These are phyloP conservation scores for Epichloe bromicola DNA, from an alignment of 2,329 filamentous ascomycete genomes.

Conservation along the genomic window DNA sequence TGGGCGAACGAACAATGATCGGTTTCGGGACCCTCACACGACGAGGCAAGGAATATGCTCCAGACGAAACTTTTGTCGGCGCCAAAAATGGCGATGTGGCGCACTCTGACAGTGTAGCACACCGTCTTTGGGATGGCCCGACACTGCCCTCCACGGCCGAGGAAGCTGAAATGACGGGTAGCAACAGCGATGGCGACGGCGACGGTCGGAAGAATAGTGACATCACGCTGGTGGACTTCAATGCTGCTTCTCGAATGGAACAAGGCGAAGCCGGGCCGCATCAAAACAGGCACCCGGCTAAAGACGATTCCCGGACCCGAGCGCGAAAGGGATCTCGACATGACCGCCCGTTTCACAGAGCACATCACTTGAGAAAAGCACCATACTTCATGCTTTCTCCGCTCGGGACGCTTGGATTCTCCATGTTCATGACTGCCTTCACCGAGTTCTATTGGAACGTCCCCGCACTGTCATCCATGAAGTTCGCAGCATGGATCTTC, in stretches of 20 bases:
- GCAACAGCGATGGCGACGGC: slow-evolving; percentile 8
- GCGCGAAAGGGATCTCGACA: slow-evolving; percentile 27
- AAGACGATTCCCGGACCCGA: slow-evolving; percentile 2
- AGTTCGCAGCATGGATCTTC: slow-evolving; percentile 27
- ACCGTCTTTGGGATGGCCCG: slow-evolving; percentile 24
- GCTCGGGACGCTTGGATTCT: slow-evolving; percentile 35
- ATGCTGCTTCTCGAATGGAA: slow-evolving; percentile 3
- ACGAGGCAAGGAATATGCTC: slow-evolving; percentile 28
- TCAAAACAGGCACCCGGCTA: not conserved
- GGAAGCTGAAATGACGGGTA: slow-evolving; percentile 2
- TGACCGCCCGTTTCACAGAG: slow-evolving; percentile 40
- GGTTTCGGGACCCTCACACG: slow-evolving; percentile 39
- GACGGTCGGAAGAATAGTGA: slow-evolving; percentile 14
- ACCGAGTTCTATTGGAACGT: slow-evolving; percentile 39
- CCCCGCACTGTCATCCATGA: slow-evolving; percentile 32
- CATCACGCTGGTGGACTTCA: slow-evolving; percentile 11
- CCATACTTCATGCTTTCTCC: slow-evolving; percentile 36
- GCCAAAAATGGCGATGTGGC: slow-evolving; percentile 34
- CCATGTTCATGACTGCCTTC: slow-evolving; percentile 30
- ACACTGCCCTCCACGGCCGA: slow-evolving; percentile 2
- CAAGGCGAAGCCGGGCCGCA: not conserved
- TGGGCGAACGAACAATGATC: slow-evolving; percentile 36
- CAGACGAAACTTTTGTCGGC: slow-evolving; percentile 37
- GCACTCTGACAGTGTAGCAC: slow-evolving; percentile 3
- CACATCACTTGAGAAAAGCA: slow-evolving; percentile 19